Conservation (phyloP, 192 early-diverging fungal species). For the Hyaloraphidium curvatum region DNA sequence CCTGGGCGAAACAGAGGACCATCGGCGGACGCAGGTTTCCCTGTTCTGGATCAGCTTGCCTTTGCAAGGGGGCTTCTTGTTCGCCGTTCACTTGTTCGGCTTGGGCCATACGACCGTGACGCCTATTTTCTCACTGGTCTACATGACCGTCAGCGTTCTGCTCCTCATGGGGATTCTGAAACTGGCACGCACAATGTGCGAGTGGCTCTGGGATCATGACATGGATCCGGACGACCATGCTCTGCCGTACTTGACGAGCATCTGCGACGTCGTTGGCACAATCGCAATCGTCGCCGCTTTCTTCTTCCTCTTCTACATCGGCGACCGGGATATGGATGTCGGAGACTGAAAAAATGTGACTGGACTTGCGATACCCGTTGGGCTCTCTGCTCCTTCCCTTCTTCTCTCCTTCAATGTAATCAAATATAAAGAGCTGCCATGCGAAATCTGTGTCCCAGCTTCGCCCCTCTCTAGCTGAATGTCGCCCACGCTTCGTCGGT, state of each 20-base stretch:
- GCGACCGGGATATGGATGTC: too few species aligned
- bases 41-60: not conserved
- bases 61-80: not conserved
- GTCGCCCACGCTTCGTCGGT: too few species aligned
- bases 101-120: not conserved
- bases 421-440: too few species aligned
- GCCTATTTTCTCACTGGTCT: not conserved
- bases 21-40: not conserved
- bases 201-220: not conserved
- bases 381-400: too few species aligned
- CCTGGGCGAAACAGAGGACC: slow-evolving; percentile 11
- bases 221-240: slow-evolving; percentile 1
- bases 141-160: not conserved
- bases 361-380: too few species aligned
- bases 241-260: not conserved
- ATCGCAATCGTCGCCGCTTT: not conserved
- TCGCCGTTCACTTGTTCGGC: not conserved
- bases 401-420: too few species aligned
- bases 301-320: too few species aligned
- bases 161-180: not conserved
- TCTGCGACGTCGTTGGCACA: not conserved
- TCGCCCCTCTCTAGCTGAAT: too few species aligned
- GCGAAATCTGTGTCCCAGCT: too few species aligned
- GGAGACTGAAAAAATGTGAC: too few species aligned
- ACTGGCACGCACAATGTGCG: not conserved